A percentile compares a stretch with the other conserved stretches of the same genome.
Evolutionary conservation across 257 asterid species (phyloP).

Genomic region (Plantago major): DNA sequence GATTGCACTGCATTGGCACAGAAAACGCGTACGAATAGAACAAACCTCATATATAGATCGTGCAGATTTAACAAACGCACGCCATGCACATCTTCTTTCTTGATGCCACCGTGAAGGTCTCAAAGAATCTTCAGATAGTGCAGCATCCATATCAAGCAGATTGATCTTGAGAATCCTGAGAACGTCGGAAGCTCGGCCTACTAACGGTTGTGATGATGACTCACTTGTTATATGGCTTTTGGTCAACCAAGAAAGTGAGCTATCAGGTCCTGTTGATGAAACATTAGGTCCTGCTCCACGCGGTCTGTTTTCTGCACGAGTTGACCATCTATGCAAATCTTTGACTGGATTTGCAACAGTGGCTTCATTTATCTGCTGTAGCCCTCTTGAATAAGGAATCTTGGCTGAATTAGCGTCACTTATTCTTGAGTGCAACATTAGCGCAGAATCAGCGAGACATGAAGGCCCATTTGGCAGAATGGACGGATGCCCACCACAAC

Average conservation of each 20-base stretch:
- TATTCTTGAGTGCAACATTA: constrained; percentile 32
- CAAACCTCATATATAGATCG: constrained; percentile 71
- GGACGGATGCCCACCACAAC: constrained; percentile 53
- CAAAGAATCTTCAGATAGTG: constrained; percentile 67
- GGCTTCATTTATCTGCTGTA: constrained; percentile 27
- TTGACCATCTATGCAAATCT: constrained; percentile 22
- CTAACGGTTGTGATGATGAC: constrained; percentile 55
- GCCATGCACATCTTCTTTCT: constrained; percentile 70
- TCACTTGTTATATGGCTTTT: constrained; percentile 47
- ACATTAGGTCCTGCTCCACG: constrained; percentile 27
- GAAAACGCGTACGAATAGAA: constrained; percentile 6
- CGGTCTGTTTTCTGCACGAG: constrained; percentile 27
- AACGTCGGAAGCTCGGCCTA: constrained; percentile 61
- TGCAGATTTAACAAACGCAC: constrained; percentile 79
- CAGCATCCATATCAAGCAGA: constrained; percentile 90
- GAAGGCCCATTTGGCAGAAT: constrained; percentile 37
- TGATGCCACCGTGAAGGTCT: constrained; percentile 59
- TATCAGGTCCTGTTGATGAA: constrained; percentile 33
- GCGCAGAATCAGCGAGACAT: constrained; percentile 43
- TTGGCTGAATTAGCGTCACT: constrained; percentile 28
- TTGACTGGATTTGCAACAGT: constrained; percentile 8
- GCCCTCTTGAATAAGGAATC: constrained; percentile 24
- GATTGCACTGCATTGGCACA: not conserved
- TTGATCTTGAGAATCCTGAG: constrained; percentile 59
- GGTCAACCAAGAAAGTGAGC: constrained; percentile 32